Percentiles rank a stretch among this genome's conserved stretches.
phyloP scores from a whole-genome alignment of 176 grass and related monocot species.

The Pontederia crassipes region DNA sequence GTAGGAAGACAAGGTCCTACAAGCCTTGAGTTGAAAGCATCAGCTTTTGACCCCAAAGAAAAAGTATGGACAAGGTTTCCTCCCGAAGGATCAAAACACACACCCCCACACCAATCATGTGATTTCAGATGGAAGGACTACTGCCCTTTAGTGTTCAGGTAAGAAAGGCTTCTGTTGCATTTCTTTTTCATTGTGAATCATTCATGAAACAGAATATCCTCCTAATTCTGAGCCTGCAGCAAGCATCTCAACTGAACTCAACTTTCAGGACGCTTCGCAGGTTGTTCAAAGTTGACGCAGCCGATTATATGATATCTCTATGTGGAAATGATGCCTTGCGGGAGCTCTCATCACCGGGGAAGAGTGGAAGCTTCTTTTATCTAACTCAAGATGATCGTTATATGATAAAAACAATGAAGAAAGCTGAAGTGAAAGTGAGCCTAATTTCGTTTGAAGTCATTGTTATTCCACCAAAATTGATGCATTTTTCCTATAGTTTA shows the following conservation, averaged over 20 bases:
- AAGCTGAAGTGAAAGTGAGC: constrained; percentile 96
- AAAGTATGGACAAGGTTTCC: constrained; percentile 97
- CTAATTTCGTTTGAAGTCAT: constrained; percentile 6
- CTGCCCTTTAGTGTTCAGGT: constrained; percentile 94
- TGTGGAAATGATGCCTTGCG: constrained; percentile 82
- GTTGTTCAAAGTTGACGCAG: constrained; percentile 91
- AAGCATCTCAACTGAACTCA: constrained; percentile 14
- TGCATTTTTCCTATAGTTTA: not conserved
- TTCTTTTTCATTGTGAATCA: too few relatives aligned
- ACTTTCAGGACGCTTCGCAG: constrained; percentile 69
- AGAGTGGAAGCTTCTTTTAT: constrained; percentile 99
- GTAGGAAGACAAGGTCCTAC: constrained; percentile 74
- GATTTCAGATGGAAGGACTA: constrained; percentile 99
- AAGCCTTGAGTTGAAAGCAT: constrained; percentile 74
- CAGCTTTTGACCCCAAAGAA: constrained; percentile 86
- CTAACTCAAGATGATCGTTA: constrained; percentile 80
- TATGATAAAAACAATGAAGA: constrained; percentile 99
- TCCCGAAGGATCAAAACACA: constrained; percentile 87
- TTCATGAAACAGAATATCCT: too few relatives aligned
- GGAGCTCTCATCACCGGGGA: constrained; percentile 89
- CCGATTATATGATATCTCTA: constrained; percentile 93
- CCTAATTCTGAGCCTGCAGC: not conserved
- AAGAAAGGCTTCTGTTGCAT: constrained; percentile 22
- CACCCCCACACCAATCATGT: constrained; percentile 84
- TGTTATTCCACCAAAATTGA: constrained; percentile 10